phyloP scores from a whole-genome alignment of 352 stramenopile species.

The Peronospora farinosa region DNA sequence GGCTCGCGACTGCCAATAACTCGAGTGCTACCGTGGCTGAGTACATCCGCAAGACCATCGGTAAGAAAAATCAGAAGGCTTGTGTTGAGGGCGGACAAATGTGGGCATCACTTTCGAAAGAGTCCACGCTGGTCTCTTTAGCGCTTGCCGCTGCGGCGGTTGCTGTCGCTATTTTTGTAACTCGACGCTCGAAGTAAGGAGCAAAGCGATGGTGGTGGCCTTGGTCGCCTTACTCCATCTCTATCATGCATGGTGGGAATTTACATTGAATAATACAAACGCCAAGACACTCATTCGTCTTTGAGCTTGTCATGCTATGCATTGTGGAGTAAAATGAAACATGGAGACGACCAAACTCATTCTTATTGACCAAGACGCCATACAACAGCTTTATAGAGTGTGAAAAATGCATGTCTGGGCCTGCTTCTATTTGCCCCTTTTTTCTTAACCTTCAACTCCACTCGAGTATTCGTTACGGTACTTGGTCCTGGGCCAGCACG shows the following conservation, averaged over 20 bases:
- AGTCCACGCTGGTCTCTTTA: slow-evolving; percentile 28
- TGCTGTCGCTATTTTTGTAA: slow-evolving; percentile 31
- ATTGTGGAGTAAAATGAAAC: slow-evolving; percentile 12
- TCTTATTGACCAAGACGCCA: slow-evolving; percentile 4
- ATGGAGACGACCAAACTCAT: neutral
- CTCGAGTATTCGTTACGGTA: slow-evolving; percentile 11
- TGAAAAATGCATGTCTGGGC: slow-evolving; percentile 16
- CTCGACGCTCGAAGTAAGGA: slow-evolving; percentile 38
- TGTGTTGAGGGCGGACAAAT: slow-evolving; percentile 10
- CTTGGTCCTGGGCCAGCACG: slow-evolving; percentile 16
- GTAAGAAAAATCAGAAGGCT: slow-evolving; percentile 25
- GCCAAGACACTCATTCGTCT: slow-evolving; percentile 7
- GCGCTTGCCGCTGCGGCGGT: slow-evolving; percentile 36
- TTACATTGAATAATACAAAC: slow-evolving; percentile 21
- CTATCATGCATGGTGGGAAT: slow-evolving; percentile 5
- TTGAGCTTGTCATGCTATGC: slow-evolving; percentile 16
- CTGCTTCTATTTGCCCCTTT: slow-evolving; percentile 30
- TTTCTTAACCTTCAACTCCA: slow-evolving; percentile 15
- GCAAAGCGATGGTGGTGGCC: neutral
- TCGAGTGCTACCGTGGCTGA: slow-evolving; percentile 46
- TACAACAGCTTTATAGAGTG: slow-evolving; percentile 13
- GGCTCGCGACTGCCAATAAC: slow-evolving; percentile 57
- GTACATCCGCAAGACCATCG: slow-evolving; percentile 45
- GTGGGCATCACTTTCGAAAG: slow-evolving; percentile 14
- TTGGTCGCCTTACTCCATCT: neutral